Evolutionary conservation across 1,284 basidiomycete genomes (phyloP), one percentile per base, ranked within the genome.

Genomic region (Pyrrhoderma lamaoense): DNA sequence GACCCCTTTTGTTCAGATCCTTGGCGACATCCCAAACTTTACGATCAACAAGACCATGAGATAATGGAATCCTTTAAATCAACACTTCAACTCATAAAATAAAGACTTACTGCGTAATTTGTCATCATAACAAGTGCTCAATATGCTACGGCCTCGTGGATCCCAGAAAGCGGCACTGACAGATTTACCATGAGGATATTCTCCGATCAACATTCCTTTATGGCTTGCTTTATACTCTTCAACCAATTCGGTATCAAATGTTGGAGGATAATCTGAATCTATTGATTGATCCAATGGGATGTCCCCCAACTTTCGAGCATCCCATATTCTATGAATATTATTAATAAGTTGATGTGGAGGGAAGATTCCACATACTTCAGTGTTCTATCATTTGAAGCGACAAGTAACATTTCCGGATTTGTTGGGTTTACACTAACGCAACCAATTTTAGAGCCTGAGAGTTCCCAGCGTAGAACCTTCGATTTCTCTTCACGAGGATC

Each of bases 101-200:
- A 49, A 51, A 55, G 19, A 69, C 82, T 58, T 61, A 89, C 87
- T 58, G 59, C 85, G 71, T 35, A 90, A 58, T 1, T 73, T 76
- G 65, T 90, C 80, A 58, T 90, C 88, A 59, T 90, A 89, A 61
- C 80, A 80, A 3, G 88, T 90, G 64, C 85, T 89, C 37, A 89
- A 79, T 55, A 90, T 80, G 46, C 77, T 72, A 34, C 82, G 74
- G 9, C 87, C 87, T 51, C 80, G 70, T 5, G 85, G 77, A 62
- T 89, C 86, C 87, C 87, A 90, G 58, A 82, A 89, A 0, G 84
- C 88, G 8, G 88, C 80, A 57, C 82, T 89, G 39, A 80, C 85
- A 16, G 84, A 84, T 62, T 86, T 85, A 48, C 77, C 74, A 60
- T 90, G 88, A 9, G 64, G 62, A 72, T 77, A 85, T 59, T 82